Evolutionary conservation across 2,329 filamentous ascomycete genomes (phyloP), one percentile per base, ranked within the genome.

Genomic region (Colletotrichum musae): DNA sequence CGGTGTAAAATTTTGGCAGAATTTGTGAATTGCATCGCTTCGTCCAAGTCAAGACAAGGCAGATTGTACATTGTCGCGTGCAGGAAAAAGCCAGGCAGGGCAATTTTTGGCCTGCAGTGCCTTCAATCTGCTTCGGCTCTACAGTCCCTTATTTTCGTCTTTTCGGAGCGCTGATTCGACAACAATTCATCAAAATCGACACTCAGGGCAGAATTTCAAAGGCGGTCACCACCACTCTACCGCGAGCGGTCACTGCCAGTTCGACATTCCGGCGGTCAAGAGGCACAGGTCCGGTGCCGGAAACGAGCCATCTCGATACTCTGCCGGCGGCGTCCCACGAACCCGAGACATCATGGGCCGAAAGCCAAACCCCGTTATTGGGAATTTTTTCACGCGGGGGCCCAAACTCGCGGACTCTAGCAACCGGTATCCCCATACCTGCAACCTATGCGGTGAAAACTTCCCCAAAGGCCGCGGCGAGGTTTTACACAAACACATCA

Each of bases 381-480:
- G 93, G 80, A 91, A 95, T 81, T 96, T 94, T 85, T 98, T 97
- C 80, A 90, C 93, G 79, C 90, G 94, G 74, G 95, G 95, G 10
- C 88, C 90, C 47, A 97, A 97, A 82, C 88, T 97, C 75, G 90
- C 92, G 77, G 94, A 97, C 82, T 92, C 93, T 72, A 96, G 93
- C 84, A 97, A 97, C 80, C 90, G 95, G 68, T 98, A 98, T 78
- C 91, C 94, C 75, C 94, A 97, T 78, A 96, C 93, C 13, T 97
- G 94, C 88, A 95, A 93, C 80, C 87, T 91, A 73, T 97, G 94
- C 79, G 94, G 94, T 73, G 93, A 96, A 81, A 92, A 93, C 80
- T 97, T 97, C 72, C 93, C 94, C 72, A 97, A 97, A 78, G 95
- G 95, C 70, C 90, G 95, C 71, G 92, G 94, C 76, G 95, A 98